phyloP scores from a whole-genome alignment of 2,329 filamentous ascomycete species.

The Elsinoe batatas region DNA sequence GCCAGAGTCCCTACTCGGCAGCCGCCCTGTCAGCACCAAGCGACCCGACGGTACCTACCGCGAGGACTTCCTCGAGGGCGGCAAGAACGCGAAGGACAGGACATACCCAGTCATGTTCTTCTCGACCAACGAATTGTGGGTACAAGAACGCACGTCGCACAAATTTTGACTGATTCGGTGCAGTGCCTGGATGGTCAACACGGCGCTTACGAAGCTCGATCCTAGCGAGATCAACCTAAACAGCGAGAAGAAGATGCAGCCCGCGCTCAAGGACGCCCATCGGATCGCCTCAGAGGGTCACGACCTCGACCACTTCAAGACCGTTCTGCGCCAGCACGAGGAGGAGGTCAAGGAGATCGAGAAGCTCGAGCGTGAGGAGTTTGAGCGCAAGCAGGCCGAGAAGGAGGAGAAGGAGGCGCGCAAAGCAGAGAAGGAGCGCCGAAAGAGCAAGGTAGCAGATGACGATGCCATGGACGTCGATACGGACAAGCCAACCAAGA shows the following conservation, averaged over 20 bases:
- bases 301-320: conserved; percentile 73
- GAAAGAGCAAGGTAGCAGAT: conserved; percentile 25
- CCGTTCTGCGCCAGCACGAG: conserved; percentile 54
- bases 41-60: conserved; percentile 77
- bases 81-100: conserved; percentile 73
- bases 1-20: conserved; percentile 63
- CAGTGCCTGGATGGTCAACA: conserved; percentile 88
- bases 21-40: conserved; percentile 73
- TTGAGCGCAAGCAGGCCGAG: conserved; percentile 29
- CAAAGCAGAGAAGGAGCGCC: conserved; percentile 46
- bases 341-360: conserved; percentile 46
- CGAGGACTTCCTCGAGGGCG: conserved; percentile 77
- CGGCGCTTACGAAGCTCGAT: conserved; percentile 67
- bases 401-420: conserved; percentile 35
- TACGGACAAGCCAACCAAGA: conserved; percentile 57
- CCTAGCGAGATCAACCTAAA: conserved; percentile 60
- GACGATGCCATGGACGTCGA: conserved; percentile 27
- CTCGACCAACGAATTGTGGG: conserved; percentile 93
- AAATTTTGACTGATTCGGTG: conserved; percentile 14
- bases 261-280: conserved; percentile 70
- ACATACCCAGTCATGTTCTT: conserved; percentile 95
- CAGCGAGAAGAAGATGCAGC: conserved; percentile 65
- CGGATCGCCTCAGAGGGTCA: conserved; percentile 68
- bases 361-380: conserved; percentile 33
- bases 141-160: conserved; percentile 21